Evolutionary conservation across 176 grass and related monocot species (phyloP).

Genomic region (Oryza longistaminata): DNA sequence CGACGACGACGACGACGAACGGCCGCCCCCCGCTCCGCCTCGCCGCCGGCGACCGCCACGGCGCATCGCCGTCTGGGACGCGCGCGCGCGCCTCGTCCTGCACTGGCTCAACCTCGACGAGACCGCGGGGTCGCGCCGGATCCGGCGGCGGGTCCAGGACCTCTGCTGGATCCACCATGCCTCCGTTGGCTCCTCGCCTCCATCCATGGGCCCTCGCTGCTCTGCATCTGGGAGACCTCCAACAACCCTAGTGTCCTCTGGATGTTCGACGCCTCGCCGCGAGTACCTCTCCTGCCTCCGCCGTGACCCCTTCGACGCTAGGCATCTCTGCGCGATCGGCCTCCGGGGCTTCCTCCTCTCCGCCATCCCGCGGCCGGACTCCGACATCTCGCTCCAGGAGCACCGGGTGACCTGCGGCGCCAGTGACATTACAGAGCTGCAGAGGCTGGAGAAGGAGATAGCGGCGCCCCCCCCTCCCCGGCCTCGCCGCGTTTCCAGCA

Average conservation of each 20-base stretch:
- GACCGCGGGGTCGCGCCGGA: conserved; percentile 43
- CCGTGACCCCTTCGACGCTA: conserved; percentile 79
- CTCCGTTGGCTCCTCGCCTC: conserved; percentile 73
- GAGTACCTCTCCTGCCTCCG: conserved; percentile 93
- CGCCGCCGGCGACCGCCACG: conserved; percentile 81
- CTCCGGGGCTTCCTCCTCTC: conserved; percentile 85
- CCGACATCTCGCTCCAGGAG: conserved; percentile 77
- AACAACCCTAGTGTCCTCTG: conserved; percentile 68
- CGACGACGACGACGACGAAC: conserved; percentile 47
- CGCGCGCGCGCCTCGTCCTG: conserved; percentile 61
- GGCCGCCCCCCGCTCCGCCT: conserved; percentile 67
- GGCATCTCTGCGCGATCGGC: conserved; percentile 82
- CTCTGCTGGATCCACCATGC: conserved; percentile 87
- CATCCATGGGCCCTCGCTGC: conserved; percentile 81
- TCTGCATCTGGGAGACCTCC: conserved; percentile 77
- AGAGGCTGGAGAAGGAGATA: conserved; percentile 81
- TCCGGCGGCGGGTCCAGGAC: conserved; percentile 78
- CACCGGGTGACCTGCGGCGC: conserved; percentile 49
- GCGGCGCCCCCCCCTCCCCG: conserved; percentile 57
- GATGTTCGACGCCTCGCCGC: conserved; percentile 88
- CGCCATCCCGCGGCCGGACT: conserved; percentile 50
- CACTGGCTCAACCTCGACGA: conserved; percentile 80
- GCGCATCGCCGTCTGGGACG: conserved; percentile 91
- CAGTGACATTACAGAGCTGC: conserved; percentile 64
- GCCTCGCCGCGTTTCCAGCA: conserved; percentile 66